These are phyloP conservation scores for Entomortierella beljakovae DNA, from an alignment of 192 early-diverging fungal genomes.

Conservation along the genomic window DNA sequence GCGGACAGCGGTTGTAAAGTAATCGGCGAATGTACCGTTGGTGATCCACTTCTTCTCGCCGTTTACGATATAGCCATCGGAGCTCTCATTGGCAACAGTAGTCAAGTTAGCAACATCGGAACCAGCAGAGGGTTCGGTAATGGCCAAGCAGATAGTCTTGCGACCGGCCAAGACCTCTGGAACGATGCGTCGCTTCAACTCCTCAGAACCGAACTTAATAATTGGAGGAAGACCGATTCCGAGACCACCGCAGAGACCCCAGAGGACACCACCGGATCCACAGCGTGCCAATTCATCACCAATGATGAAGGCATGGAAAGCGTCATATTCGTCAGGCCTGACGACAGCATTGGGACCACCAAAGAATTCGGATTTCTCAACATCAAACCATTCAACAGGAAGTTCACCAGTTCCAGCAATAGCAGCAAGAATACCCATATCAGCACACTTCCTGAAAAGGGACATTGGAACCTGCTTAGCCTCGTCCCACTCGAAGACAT, in stretches of 20 bases:
- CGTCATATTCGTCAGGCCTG: conserved; percentile 66
- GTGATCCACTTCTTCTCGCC: conserved; percentile 93
- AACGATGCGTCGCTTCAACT: conserved; percentile 75
- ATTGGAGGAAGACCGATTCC: conserved; percentile 83
- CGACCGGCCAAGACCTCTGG: conserved; percentile 71
- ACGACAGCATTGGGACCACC: conserved; percentile 53
- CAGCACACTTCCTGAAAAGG: conserved; percentile 77
- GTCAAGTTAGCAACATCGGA: conserved; percentile 83
- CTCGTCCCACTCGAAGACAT: conserved; percentile 86
- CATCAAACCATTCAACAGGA: conserved; percentile 44
- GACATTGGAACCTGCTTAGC: conserved; percentile 78
- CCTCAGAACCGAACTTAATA: conserved; percentile 73
- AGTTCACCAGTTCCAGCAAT: conserved; percentile 52
- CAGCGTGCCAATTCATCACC: conserved; percentile 83
- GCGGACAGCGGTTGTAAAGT: conserved; percentile 82
- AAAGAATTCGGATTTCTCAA: conserved; percentile 28
- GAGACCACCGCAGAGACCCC: conserved; percentile 82
- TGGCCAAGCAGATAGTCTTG: conserved; percentile 84
- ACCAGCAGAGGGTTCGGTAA: conserved; percentile 80
- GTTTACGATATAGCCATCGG: conserved; percentile 84
- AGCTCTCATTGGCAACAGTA: conserved; percentile 73
- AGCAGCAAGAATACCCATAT: conserved; percentile 75
- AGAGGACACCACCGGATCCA: conserved; percentile 83
- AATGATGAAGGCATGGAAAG: conserved; percentile 79
- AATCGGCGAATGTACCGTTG: conserved; percentile 85